Base-by-base conservation (phyloP, 129 eudicot species). In the Tagetes erecta region DNA sequence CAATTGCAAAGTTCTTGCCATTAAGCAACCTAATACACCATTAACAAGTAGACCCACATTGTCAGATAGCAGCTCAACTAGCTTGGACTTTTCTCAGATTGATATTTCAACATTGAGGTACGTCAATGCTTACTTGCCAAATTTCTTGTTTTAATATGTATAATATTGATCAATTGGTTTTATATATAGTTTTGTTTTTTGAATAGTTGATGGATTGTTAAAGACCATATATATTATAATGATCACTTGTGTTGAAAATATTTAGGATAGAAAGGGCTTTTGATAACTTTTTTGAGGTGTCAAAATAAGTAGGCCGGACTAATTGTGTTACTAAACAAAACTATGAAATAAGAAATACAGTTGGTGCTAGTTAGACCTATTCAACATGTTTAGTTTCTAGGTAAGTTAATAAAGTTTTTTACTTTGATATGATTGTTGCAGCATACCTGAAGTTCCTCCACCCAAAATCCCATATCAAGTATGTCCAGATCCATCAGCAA, bases 41-140 rank as follows among this genome's bases (percentile, higher is more conserved):
- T 52, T 80, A 82, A 71, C 79, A 30, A 78, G 62, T 64, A 64
- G 81, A 68, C 84, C 85, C 63, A 78, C 81, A 11, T 76, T 56
- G 75, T 75, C 83, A 40, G 81, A 83, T 41, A 79, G 91, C 80
- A 72, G 91, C 80, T 87, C 91, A 75, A 86, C 86, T 53, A 83
- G 83, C 84, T 69, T 92, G 93, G 96, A 87, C 89, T 92, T 89
- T 85, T 92, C 97, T 36, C 97, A 92, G 72, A 92, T 92, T 64
- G 97, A 92, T 41, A 84, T 92, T 72, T 68, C 87, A 71, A 78
- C 88, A 34, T 77, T 92, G 46, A 87, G 95, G 97, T 92, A 56
- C 74, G 27, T 20, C 27, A 76, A 41, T 72, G 72, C 45, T 13
- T 30, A 53, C 67, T 58, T 67, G n/a, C 13, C 6, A 72, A 44